Percentiles rank a stretch among this genome's conserved stretches.
Evolutionary conservation across 495 filamentous ascomycete species (phyloP).

Genomic region (Neurospora intermedia): DNA sequence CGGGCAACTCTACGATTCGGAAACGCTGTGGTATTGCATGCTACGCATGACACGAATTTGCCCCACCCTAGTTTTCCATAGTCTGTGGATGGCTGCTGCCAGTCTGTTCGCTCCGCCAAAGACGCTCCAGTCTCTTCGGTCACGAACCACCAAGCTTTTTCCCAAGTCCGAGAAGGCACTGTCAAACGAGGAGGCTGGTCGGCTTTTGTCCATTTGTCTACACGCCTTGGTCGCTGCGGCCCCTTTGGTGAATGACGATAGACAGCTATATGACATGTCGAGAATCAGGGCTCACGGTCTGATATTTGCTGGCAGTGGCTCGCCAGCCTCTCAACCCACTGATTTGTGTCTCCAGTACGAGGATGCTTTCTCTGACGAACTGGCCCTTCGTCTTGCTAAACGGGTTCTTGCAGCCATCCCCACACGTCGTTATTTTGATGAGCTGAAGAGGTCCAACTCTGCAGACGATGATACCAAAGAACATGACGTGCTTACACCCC

Average conservation of each 20-base stretch:
- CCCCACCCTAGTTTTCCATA: slow-evolving; percentile 55
- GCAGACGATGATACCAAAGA: slow-evolving; percentile 17
- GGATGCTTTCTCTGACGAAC: slow-evolving; percentile 41
- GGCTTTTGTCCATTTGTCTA: slow-evolving; percentile 41
- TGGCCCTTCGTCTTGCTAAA: slow-evolving; percentile 40
- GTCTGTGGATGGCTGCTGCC: slow-evolving; percentile 64
- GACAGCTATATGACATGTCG: slow-evolving; percentile 40
- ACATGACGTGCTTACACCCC: slow-evolving; percentile 32
- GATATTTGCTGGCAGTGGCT: slow-evolving; percentile 24
- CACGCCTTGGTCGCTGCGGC: slow-evolving; percentile 42
- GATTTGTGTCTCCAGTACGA: slow-evolving; percentile 43
- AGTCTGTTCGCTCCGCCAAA: slow-evolving; percentile 56
- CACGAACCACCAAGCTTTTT: slow-evolving; percentile 31
- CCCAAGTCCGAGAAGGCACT: slow-evolving; percentile 23
- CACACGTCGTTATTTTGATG: slow-evolving; percentile 35
- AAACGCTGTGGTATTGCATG: slow-evolving; percentile 43
- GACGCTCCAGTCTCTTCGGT: slow-evolving; percentile 36
- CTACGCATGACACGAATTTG: slow-evolving; percentile 37
- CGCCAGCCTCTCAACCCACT: slow-evolving; percentile 28
- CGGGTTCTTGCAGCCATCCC: slow-evolving; percentile 41
- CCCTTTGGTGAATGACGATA: slow-evolving; percentile 33
- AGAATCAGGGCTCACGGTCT: slow-evolving; percentile 38
- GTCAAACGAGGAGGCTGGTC: slow-evolving; percentile 36
- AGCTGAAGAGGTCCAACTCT: slow-evolving; percentile 24
- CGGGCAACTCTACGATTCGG: slow-evolving; percentile 36